These are phyloP conservation scores for Raphanus sativus DNA, from an alignment of 345 rosid species.

Conservation along the genomic window DNA sequence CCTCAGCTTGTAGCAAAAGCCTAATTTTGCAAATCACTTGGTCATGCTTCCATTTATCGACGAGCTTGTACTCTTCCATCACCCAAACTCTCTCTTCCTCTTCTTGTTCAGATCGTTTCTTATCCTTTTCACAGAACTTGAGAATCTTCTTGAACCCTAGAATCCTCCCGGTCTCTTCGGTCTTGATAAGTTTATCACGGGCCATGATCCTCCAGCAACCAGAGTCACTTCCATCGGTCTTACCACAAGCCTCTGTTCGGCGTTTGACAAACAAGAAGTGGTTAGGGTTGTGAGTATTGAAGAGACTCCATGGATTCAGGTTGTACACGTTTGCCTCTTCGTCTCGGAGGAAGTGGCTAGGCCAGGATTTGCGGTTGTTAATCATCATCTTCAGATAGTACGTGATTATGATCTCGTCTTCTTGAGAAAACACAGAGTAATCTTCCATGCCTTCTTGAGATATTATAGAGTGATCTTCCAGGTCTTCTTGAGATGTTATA, in stretches of 20 bases:
- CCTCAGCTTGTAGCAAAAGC: not conserved
- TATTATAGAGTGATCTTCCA: no score
- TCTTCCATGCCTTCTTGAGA: no score
- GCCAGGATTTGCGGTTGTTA: no score
- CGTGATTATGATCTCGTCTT: no score
- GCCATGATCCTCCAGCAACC: constrained; percentile 19
- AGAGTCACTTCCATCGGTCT: not conserved
- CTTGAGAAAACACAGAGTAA: no score
- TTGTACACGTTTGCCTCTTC: no score
- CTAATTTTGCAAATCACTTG: constrained; percentile 20
- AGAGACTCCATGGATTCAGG: no score
- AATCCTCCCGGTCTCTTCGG: not conserved
- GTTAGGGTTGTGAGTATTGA: not conserved
- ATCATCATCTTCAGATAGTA: no score
- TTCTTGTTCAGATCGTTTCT: not conserved
- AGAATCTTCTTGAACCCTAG: constrained; percentile 29
- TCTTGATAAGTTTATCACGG: not conserved
- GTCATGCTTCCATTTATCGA: not conserved
- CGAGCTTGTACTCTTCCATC: constrained; percentile 15
- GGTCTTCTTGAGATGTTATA: no score
- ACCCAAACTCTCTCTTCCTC: constrained; percentile 2
- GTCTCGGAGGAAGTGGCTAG: no score
- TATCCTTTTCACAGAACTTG: constrained; percentile 4
- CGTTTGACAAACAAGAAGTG: not conserved
- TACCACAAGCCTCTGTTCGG: not conserved